Percentiles rank a stretch among this genome's conserved stretches.
phyloP scores from a whole-genome alignment of 257 asterid species.

The Leptodermis oblonga region DNA sequence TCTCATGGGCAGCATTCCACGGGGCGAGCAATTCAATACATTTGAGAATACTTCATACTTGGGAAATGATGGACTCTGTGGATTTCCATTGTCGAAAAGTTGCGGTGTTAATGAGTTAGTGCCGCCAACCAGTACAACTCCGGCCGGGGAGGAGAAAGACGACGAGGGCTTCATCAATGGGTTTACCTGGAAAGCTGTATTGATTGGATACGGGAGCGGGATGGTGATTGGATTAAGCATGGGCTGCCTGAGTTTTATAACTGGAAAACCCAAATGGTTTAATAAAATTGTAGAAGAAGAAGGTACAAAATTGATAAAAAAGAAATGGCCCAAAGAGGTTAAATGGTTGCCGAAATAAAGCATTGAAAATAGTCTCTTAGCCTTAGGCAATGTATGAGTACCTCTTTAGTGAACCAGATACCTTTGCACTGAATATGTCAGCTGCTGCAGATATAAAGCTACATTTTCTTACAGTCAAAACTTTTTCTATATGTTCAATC shows the following conservation, averaged over 20 bases:
- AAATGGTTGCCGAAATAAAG: neutral
- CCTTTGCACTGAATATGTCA: conserved; percentile 80
- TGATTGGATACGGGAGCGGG: conserved; percentile 30
- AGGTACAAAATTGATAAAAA: conserved; percentile 2
- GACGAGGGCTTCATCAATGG: neutral
- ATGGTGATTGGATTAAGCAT: conserved; percentile 12
- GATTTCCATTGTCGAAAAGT: conserved; percentile 16
- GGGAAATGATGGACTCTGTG: conserved; percentile 26
- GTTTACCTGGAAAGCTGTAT: conserved; percentile 25
- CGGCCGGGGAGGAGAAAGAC: neutral
- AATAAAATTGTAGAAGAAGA: neutral
- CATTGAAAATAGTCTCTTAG: too few species aligned
- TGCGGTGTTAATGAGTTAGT: neutral
- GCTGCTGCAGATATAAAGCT: too few species aligned
- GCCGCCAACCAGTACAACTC: neutral
- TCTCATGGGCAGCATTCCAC: conserved; percentile 27
- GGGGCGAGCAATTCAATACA: conserved; percentile 22
- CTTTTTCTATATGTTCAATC: too few species aligned
- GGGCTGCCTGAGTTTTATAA: conserved; percentile 20
- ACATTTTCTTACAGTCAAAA: too few species aligned
- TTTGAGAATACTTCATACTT: conserved; percentile 17
- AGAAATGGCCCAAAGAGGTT: conserved; percentile 12
- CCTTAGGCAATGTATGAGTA: too few species aligned
- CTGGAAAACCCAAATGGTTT: conserved; percentile 24
- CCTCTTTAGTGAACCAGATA: conserved; percentile 94